phyloP scores from a whole-genome alignment of 192 early-diverging fungal species.

The Phycomyces blakesleeanus region DNA sequence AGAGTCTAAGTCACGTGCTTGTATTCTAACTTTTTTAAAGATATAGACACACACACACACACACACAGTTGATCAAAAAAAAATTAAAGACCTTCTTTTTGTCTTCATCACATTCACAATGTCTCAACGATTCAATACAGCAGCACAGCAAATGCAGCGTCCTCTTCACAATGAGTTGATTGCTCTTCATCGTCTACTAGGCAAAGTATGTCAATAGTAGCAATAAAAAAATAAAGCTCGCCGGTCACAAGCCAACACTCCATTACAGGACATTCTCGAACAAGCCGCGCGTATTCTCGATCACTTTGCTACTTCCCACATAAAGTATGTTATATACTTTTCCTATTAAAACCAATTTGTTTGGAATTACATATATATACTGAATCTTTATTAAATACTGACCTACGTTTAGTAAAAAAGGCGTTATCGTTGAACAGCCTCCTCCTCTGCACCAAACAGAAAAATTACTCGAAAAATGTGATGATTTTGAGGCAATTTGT shows the following conservation, averaged over 20 bases:
- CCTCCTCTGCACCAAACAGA: slow-evolving; percentile 12
- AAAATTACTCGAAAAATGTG: slow-evolving; percentile 24
- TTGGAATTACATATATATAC: not conserved
- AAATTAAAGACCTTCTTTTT: not conserved
- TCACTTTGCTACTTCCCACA: slow-evolving; percentile 20
- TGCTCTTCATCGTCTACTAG: slow-evolving; percentile 15
- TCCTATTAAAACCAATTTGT: not conserved
- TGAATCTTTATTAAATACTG: not conserved
- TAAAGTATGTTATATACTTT: slow-evolving; percentile 7
- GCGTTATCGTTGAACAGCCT: slow-evolving; percentile 4
- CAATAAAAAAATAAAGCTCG: no score
- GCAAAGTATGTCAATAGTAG: slow-evolving; percentile 13
- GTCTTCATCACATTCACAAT: slow-evolving; percentile 1
- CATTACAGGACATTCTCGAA: slow-evolving; percentile 25
- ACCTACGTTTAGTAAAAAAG: slow-evolving; percentile 6
- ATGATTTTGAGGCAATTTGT: slow-evolving; percentile 34
- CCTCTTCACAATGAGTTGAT: slow-evolving; percentile 27
- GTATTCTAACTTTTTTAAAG: no score
- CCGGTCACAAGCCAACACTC: not conserved
- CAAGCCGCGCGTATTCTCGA: slow-evolving; percentile 25
- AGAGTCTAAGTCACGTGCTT: no score
- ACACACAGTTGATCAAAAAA: no score
- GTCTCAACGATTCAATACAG: slow-evolving; percentile 18
- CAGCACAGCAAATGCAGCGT: slow-evolving; percentile 7
- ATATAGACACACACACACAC: no score